These are phyloP conservation scores for Phyllosticta citriasiana DNA, from an alignment of 2,329 filamentous ascomycete genomes.

Conservation along the genomic window DNA sequence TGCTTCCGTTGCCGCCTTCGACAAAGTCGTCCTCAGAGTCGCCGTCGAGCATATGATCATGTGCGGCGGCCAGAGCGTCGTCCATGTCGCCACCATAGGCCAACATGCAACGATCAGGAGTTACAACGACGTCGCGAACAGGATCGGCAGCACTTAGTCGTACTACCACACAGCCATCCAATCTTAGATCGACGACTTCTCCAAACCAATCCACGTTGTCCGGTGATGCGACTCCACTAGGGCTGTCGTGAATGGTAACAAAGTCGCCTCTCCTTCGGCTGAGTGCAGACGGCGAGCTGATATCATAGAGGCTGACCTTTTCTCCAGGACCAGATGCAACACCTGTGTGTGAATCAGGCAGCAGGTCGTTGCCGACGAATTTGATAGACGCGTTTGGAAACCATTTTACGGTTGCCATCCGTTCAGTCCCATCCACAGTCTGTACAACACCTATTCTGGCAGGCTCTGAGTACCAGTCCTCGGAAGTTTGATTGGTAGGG, in stretches of 20 bases:
- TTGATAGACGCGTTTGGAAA: conserved; percentile 26
- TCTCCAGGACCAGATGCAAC: conserved; percentile 35
- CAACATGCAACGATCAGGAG: conserved; percentile 39
- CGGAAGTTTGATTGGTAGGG: conserved; percentile 5
- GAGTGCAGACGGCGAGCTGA: conserved; percentile 40
- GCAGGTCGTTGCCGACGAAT: conserved; percentile 26
- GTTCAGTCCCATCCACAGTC: conserved; percentile 43
- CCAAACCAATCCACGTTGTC: conserved; percentile 42
- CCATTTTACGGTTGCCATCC: conserved; percentile 48
- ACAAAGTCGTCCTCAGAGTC: conserved; percentile 13
- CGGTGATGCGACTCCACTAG: background rate
- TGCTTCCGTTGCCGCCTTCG: conserved; percentile 10
- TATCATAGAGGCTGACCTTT: conserved; percentile 50
- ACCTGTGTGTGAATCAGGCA: conserved; percentile 28
- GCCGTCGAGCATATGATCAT: background rate
- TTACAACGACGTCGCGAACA: conserved; percentile 41
- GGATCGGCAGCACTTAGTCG: conserved; percentile 42
- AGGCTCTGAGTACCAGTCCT: conserved; percentile 31
- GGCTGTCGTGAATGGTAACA: conserved; percentile 34
- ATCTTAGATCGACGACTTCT: conserved; percentile 44
- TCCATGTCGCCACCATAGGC: conserved; percentile 37
- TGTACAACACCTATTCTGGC: conserved; percentile 48
- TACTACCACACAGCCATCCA: conserved; percentile 44
- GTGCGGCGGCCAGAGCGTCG: conserved; percentile 17
- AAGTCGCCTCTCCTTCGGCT: conserved; percentile 43